Percentiles rank a stretch among this genome's conserved stretches.
phyloP scores from a whole-genome alignment of 306 rosid species.

The Hylodesmum podocarpum region DNA sequence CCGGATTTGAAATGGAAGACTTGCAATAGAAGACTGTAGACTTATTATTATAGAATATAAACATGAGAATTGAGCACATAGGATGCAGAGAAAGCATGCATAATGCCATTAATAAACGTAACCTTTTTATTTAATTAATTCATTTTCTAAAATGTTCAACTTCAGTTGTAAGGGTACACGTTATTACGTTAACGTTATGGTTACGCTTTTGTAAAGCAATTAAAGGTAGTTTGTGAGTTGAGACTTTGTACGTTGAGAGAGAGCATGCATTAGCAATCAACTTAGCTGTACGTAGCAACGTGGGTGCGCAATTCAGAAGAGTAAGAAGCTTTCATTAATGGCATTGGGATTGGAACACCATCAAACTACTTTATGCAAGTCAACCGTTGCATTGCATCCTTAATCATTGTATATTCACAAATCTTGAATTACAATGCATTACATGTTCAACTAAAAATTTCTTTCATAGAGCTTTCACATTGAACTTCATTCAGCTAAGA shows the following conservation, averaged over 20 bases:
- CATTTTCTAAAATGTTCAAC: background rate
- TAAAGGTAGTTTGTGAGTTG: conserved; percentile 8
- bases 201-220: conserved; percentile 1
- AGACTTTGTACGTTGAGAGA: background rate
- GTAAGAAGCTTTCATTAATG: background rate
- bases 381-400: background rate
- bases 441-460: no score
- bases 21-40: conserved; percentile 5
- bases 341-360: background rate
- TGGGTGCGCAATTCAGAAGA: background rate
- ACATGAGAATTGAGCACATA: background rate
- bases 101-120: background rate
- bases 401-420: no score
- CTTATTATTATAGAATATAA: background rate
- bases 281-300: conserved; percentile 19
- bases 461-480: no score
- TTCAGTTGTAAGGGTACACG: conserved; percentile 18
- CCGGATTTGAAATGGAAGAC: background rate
- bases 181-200: conserved; percentile 23
- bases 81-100: background rate
- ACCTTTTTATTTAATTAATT: background rate
- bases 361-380: background rate
- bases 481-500: no score
- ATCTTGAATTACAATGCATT: no score
- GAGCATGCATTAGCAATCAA: background rate